Conservation (phyloP, 148 eudicot species). For the Nyssa sinensis region DNA sequence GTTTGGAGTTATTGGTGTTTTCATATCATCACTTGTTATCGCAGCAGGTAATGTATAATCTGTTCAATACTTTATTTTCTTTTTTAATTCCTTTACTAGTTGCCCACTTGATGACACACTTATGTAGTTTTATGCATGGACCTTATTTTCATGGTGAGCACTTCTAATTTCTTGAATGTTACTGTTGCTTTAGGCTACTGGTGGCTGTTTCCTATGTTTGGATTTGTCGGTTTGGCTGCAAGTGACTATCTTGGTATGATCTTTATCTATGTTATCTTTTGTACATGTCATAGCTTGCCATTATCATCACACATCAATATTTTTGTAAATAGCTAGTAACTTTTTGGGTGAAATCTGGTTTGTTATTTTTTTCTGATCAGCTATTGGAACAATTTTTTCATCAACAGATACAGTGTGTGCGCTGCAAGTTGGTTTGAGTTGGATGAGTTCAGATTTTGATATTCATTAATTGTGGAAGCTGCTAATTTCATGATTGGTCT, state of each 20-base stretch:
- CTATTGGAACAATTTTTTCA: constrained; percentile 91
- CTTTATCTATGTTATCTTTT: background rate
- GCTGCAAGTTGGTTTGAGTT: constrained; percentile 61
- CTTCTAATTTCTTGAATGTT: constrained; percentile 3
- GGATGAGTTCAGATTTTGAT: background rate
- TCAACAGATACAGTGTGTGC: constrained; percentile 98
- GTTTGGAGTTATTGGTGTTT: constrained; percentile 84
- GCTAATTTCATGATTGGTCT: background rate
- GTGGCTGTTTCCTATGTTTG: constrained; percentile 79
- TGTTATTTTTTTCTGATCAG: constrained; percentile 36
- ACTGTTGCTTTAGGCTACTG: constrained; percentile 56
- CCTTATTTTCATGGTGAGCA: background rate
- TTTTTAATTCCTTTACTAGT: background rate
- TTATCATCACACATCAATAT: background rate
- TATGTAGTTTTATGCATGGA: background rate
- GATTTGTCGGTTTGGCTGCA: constrained; percentile 54
- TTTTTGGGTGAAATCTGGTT: background rate
- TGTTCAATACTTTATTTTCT: background rate
- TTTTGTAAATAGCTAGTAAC: background rate
- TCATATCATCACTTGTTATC: constrained; percentile 67
- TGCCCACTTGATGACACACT: background rate
- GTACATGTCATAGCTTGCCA: background rate
- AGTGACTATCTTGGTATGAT: constrained; percentile 74
- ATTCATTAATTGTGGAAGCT: background rate
- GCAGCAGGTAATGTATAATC: constrained; percentile 55